Evolutionary conservation across 2,329 filamentous ascomycete species (phyloP), one percentile per base, ranked within the genome.

Genomic region (Corynespora cassiicola): DNA sequence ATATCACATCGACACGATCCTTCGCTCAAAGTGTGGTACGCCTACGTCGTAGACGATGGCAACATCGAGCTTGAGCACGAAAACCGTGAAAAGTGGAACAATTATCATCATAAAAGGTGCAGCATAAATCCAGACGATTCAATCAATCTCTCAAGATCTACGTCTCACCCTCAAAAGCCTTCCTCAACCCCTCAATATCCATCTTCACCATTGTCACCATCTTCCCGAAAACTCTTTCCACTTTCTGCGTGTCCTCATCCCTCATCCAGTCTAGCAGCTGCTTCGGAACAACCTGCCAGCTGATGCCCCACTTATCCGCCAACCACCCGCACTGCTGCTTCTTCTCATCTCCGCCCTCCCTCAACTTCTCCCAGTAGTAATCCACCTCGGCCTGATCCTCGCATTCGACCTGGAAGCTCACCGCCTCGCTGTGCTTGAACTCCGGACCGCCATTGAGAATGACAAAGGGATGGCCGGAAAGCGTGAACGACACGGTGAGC

Each of bases 201-300:
- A 76, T 36, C 59, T 75, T 76, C 57, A 65, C 66, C 70, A 74
- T 73, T 17, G 47, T 45, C 65, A 73, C 61, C 68, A 76, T 74
- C 4, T 62, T 66, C 26, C 36, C 43, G 18, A 50, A 65, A 6
- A 52, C 60, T 30, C 64, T 53, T 5, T 50, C 56, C 11, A 61
- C 58, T 23, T 57, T 67, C 40, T 54, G 69, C 51, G 49, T 56
- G 36, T 74, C 68, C 22, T 59, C 48, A n/a, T 61, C 54, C 2
- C 42, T 31, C 42, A 74, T 36, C 53, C 69, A 55, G 36, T 65
- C 56, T 50, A 61, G 63, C 34, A 76, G 44, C 14, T 31, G 43
- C 42, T 42, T 65, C 4, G 75, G 74, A 26, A 73, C 56, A 21
- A 78, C 59, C 63, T 78, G 75, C 75, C 75, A 78, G 9, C 57